Conservation (phyloP, 306 rosid species). For the Rosa multiflora region DNA sequence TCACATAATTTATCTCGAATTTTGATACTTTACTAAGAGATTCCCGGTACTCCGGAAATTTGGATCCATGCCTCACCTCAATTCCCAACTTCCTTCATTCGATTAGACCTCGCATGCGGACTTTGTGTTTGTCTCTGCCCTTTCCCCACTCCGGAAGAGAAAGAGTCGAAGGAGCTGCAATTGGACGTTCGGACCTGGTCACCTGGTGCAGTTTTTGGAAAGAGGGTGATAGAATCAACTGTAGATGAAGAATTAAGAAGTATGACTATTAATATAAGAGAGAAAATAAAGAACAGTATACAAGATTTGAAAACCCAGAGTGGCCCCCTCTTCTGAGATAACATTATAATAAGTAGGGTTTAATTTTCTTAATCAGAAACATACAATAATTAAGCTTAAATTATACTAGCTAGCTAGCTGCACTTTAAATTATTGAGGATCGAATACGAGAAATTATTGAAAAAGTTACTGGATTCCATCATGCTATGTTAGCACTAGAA, state of each 20-base stretch:
- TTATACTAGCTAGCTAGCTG: background rate
- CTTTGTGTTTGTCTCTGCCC: background rate
- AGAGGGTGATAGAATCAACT: background rate
- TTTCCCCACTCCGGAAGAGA: background rate
- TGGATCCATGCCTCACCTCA: background rate
- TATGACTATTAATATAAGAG: background rate
- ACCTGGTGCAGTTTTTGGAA: no score
- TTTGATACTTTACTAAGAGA: background rate
- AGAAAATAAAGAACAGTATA: background rate
- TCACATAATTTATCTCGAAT: background rate
- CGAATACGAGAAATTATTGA: slow-evolving; percentile 10
- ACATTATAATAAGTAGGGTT: background rate
- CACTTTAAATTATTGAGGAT: slow-evolving; percentile 3
- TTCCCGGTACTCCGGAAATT: background rate
- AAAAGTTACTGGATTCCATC: slow-evolving; percentile 2
- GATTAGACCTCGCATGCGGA: background rate
- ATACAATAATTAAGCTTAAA: background rate
- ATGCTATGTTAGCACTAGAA: slow-evolving; percentile 3
- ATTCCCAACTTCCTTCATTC: background rate
- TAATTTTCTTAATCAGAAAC: background rate
- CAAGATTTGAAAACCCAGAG: background rate
- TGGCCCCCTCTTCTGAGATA: background rate
- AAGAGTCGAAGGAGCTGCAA: background rate
- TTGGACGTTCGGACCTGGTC: no score
- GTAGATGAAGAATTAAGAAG: background rate